Evolutionary conservation across 257 asterid species (phyloP), one percentile per base, ranked within the genome.

Genomic region (Solanum sparsipilum): DNA sequence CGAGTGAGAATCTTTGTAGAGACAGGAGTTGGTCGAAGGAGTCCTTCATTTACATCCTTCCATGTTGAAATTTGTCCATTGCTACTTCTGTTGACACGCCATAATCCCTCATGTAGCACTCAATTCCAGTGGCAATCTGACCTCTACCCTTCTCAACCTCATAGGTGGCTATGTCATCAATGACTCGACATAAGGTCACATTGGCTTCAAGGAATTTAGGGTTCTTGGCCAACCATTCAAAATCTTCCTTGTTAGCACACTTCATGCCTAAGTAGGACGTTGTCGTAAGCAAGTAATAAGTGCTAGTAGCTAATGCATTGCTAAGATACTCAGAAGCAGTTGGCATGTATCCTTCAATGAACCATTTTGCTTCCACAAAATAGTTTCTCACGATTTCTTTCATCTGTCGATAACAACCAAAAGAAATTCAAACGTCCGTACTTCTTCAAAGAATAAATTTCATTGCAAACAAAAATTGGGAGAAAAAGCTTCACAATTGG

Each of bases 1-100:
- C 86, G 79, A 71, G 79, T 79, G 9, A 91, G 70, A 44, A 91
- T 84, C 36, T 88, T 87, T 85, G 44, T 85, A 0, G 91, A 44
- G 15, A 87, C 89, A 0, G 84, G 10, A 6, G 86, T 81, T 34
- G 90, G 92, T 81, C 78, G 87, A 13, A 84, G 70, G 3, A 46
- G 78, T 75, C 92, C 96, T n/a, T 89, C 93, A 87, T 93, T 94
- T 0, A 91, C 88, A 38, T 91, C 94, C 76, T 92, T 93, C 96
- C 94, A 94, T 7, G 94, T 1, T 65, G 84, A 6, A 93, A 84
- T 75, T 91, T 87, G 38, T 86, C 46, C 90, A 87, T 86, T 15
- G 96, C 95, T 9, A 86, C 96, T 88, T 90, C 87, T 82, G 87
- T 84, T 0, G 88, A 25, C 3, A 92, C 92, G 11, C 89, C 89